Evolutionary conservation across 2,329 filamentous ascomycete species (phyloP).

Genomic region (Colletotrichum sp.): DNA sequence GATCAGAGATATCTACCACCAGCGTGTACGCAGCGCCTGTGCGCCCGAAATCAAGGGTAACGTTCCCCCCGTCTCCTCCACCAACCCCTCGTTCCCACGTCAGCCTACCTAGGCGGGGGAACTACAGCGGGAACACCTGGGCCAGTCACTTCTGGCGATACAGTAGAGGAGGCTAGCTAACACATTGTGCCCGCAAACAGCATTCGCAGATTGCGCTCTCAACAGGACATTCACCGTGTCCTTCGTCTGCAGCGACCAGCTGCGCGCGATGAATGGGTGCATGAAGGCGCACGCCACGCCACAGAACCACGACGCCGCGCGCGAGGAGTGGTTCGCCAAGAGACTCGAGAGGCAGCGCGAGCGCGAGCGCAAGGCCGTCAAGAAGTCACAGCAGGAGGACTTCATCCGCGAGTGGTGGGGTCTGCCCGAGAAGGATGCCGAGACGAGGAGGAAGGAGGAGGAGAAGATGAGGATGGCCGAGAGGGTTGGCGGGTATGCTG

Average conservation of each 20-base stretch:
- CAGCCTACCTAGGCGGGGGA: background rate
- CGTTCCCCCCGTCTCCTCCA: background rate
- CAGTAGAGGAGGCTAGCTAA: background rate
- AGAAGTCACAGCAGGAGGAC: constrained; percentile 66
- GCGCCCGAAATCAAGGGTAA: constrained; percentile 78
- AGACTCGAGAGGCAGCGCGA: constrained; percentile 73
- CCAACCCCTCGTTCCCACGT: background rate
- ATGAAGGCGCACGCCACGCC: constrained; percentile 88
- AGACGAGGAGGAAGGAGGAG: constrained; percentile 54
- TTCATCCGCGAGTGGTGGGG: constrained; percentile 74
- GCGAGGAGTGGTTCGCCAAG: constrained; percentile 90
- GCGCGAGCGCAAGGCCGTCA: constrained; percentile 66
- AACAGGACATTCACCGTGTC: constrained; percentile 87
- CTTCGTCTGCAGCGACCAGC: constrained; percentile 81
- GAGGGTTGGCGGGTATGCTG: constrained; percentile 59
- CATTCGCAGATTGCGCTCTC: constrained; percentile 88
- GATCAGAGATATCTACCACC: constrained; percentile 81
- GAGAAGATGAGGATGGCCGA: constrained; percentile 56
- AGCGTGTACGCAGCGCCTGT: constrained; percentile 78
- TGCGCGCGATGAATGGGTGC: constrained; percentile 89
- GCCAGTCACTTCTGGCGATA: background rate
- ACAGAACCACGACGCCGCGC: constrained; percentile 83
- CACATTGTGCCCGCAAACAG: constrained; percentile 49
- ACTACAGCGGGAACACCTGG: background rate
- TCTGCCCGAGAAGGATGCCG: constrained; percentile 60